Evolutionary conservation across 2,329 filamentous ascomycete genomes (phyloP), one percentile per base, ranked within the genome.

Genomic region (Aspergillus hortae): DNA sequence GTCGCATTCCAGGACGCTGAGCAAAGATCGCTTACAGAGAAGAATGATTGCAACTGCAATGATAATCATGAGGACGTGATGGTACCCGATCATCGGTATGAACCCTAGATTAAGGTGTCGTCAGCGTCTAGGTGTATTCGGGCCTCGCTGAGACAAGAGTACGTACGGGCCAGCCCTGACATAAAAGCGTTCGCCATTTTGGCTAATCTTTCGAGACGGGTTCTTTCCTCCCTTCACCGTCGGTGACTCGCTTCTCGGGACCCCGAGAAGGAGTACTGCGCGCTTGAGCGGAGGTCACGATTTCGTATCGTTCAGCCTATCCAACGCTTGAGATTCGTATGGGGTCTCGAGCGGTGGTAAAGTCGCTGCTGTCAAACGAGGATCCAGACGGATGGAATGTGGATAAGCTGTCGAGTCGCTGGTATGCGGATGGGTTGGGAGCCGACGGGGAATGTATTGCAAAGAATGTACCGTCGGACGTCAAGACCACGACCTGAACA

Each of bases 51-150:
- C 84, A 53, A 96, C 78, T 51, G 89, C 92, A 67, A 99, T 96
- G 61, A 99, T 77, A 64, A 99, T 90, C 94, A 99, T 99, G 72
- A 99, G 83, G 60, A 97, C 88, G 84, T 99, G 84, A 67, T 87
- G 84, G 84, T 85, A 86, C 56, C 83, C 83, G 59, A 86, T 74
- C 68, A 83, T 78, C 54, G 82, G 81, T 70, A 85, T 74, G 64
- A 85, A 74, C 64, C 81, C 79, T 82, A 45, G 6, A 48, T 25
- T 17, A 10, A 30, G 43, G 12, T 33, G 27, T 42, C 12, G 45
- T 60, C 46, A 60, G 54, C 36, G 44, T 38, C 17, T 23, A 19
- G 11, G 2, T 38, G 1, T 25, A 3, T 10, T 4, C 27, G 12
- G 35, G 35, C n/a, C 15, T 38, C 14, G 12, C 14, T 38, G 35